Evolutionary conservation across 495 filamentous ascomycete species (phyloP), one percentile per base, ranked within the genome.

Genomic region (Xylaria cubensis): DNA sequence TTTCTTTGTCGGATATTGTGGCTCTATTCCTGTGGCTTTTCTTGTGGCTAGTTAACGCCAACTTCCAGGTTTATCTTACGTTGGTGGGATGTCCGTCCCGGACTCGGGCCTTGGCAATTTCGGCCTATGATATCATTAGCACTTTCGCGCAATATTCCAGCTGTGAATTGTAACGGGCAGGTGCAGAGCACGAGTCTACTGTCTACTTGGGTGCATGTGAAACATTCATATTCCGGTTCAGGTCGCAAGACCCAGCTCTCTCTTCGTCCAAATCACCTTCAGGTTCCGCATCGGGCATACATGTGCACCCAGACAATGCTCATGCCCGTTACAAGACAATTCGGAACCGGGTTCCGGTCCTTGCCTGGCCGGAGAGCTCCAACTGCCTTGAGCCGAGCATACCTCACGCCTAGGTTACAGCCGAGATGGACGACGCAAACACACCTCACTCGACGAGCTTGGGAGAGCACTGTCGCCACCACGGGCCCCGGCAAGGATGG

Each of bases 401-500:
- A 71, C 24, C 10, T 73, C 63, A 71, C 74, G 41, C 65, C 73
- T 56, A 74, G 70, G 24, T 55, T 58, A 34, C 75, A 41, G 53
- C 68, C 69, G 71, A 68, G 64, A 78, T 77, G 76, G 74, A 32
- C 46, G 42, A 32, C 64, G 41, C 72, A 51, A 24, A n/a, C 48
- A 29, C 65, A 50, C 6, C n/a, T 26, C 10, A 29, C 41, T 24
- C 51, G 53, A 3, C 48, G 75, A 62, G 71, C 78, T 34, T 80
- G 77, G 74, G 77, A 85, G 78, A 87, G 81, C 71, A 85, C 82
- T 0, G 59, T 71, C 21, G 65, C 85, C 42, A 82, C 85, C 42
- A 82, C 84, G 0, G 86, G 85, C 32, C 85, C 88, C 39, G 80
- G 87, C 68, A 86, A 90, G 74, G 86, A 84, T 10, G 95, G 96